A percentile compares a stretch with the other conserved stretches of the same genome.
Conservation (phyloP, 345 rosid genomes). For the Durio zibethinus region DNA sequence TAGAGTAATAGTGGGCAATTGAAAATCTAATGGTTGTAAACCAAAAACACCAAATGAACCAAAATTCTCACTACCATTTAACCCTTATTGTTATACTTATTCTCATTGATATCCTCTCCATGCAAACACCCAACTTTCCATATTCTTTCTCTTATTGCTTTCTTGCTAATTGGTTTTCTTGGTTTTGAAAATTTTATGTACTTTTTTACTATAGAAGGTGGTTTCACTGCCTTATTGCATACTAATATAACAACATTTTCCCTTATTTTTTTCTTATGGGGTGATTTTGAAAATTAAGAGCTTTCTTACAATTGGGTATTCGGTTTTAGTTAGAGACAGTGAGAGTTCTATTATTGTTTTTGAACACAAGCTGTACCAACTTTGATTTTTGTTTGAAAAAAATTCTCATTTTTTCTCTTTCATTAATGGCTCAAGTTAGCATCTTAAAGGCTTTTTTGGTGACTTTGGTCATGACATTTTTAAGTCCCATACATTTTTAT, state of each 20-base stretch:
- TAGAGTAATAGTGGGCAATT: too few species aligned
- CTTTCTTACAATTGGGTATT: background rate
- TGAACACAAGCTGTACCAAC: background rate
- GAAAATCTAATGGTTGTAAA: too few species aligned
- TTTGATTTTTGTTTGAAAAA: background rate
- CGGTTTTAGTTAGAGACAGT: slow-evolving; percentile 3
- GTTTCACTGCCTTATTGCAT: background rate
- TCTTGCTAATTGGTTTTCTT: background rate
- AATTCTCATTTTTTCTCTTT: too few species aligned
- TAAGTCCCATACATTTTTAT: too few species aligned
- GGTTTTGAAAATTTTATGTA: background rate
- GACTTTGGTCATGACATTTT: too few species aligned
- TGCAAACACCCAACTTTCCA: slow-evolving; percentile 15
- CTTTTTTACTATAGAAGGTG: background rate
- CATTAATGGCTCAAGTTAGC: too few species aligned
- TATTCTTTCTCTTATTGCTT: background rate
- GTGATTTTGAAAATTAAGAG: slow-evolving; percentile 10
- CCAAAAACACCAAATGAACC: too few species aligned
- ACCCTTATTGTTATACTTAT: slow-evolving; percentile 42
- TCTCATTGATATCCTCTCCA: slow-evolving; percentile 35
- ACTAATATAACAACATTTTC: background rate
- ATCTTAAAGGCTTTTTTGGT: too few species aligned
- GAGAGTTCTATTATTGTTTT: slow-evolving; percentile 4
- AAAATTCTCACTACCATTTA: too few species aligned
- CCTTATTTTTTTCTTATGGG: background rate